phyloP scores from a whole-genome alignment of 2,329 filamentous ascomycete genomes.

The Rhynchosporium secalis region DNA sequence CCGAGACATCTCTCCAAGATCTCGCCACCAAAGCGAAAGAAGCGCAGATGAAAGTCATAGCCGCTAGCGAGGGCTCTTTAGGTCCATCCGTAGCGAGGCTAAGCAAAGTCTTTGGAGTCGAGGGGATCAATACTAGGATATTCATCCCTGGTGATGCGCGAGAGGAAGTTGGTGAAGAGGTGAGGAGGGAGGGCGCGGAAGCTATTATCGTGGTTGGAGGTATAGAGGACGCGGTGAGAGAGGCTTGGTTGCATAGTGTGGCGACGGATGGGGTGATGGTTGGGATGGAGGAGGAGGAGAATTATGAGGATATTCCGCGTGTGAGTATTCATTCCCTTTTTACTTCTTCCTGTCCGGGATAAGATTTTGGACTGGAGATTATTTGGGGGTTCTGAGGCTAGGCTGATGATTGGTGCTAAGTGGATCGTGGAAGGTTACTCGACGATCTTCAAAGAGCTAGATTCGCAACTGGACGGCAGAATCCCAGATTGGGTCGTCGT shows the following conservation, averaged over 20 bases:
- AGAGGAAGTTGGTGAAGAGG: neutral
- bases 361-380: neutral
- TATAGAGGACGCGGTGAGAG: constrained; percentile 5
- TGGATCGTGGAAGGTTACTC: constrained; percentile 13
- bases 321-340: neutral
- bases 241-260: constrained; percentile 15
- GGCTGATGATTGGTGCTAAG: neutral
- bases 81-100: constrained; percentile 1
- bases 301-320: constrained; percentile 14
- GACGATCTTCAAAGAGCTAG: constrained; percentile 12
- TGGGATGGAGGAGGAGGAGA: constrained; percentile 11
- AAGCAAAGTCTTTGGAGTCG: neutral
- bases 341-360: neutral
- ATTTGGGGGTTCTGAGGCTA: neutral
- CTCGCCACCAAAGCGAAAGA: neutral
- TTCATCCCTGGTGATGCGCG: constrained; percentile 2
- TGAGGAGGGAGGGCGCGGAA: constrained; percentile 1
- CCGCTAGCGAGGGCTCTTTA: constrained; percentile 2
- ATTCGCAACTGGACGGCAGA: neutral
- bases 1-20: neutral
- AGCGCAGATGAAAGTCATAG: constrained; percentile 6
- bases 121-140: constrained; percentile 3
- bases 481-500: constrained; percentile 2
- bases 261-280: constrained; percentile 10
- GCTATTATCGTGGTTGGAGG: neutral